A percentile compares a stretch with the other conserved stretches of the same genome.
phyloP scores from a whole-genome alignment of 306 rosid genomes.

The Vigna reflexopilosa region DNA sequence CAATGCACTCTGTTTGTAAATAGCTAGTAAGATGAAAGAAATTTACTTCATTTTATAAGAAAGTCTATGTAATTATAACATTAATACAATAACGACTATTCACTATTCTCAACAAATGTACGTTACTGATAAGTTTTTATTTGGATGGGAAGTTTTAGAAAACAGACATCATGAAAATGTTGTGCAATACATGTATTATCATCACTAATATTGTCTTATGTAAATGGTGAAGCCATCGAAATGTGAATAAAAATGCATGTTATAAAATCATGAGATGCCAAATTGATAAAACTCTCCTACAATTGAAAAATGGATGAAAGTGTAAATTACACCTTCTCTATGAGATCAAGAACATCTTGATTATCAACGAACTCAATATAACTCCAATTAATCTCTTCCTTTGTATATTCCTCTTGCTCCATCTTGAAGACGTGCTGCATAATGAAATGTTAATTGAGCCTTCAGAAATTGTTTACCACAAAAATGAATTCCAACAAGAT shows the following conservation, averaged over 20 bases:
- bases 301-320: slow-evolving; percentile 27
- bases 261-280: slow-evolving; percentile 29
- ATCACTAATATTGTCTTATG: neutral
- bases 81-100: neutral
- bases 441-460: slow-evolving; percentile 26
- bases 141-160: neutral
- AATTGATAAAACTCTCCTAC: slow-evolving; percentile 33
- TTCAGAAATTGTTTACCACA: slow-evolving; percentile 32
- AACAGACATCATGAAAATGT: slow-evolving; percentile 1
- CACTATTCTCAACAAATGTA: neutral
- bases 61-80: neutral
- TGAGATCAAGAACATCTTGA: slow-evolving; percentile 94
- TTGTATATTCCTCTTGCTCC: slow-evolving; percentile 99
- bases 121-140: slow-evolving; percentile 14
- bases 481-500: slow-evolving; percentile 35
- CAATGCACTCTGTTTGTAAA: neutral
- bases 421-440: slow-evolving; percentile 96
- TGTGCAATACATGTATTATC: neutral
- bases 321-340: slow-evolving; percentile 76
- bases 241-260: slow-evolving; percentile 2
- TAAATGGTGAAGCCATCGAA: neutral
- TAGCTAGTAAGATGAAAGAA: slow-evolving; percentile 8
- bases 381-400: slow-evolving; percentile 96
- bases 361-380: slow-evolving; percentile 93
- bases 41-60: neutral